phyloP scores from a whole-genome alignment of 768 basidiomycete genomes.

The Boletus tomentosulus region DNA sequence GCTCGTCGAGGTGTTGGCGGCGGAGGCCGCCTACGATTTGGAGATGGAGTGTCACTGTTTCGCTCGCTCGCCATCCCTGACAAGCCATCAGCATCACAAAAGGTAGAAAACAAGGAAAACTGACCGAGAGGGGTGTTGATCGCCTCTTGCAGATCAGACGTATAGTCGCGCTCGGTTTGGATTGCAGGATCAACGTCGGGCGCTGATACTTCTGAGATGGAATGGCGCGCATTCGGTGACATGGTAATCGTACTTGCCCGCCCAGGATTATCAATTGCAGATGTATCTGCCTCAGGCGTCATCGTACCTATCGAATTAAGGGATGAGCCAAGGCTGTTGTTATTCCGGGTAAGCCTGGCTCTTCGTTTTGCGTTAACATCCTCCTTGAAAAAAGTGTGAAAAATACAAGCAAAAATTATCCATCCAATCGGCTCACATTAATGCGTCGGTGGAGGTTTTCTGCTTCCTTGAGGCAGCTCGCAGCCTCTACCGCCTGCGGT shows the following conservation, averaged over 20 bases:
- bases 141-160: neutral
- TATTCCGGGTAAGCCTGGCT: neutral
- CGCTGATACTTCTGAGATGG: neutral
- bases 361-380: neutral
- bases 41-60: neutral
- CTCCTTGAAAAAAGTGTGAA: neutral
- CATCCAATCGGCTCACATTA: neutral
- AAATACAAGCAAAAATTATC: neutral
- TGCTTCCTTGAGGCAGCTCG: neutral
- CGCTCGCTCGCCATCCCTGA: neutral
- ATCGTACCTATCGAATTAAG: neutral
- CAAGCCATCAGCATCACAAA: neutral
- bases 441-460: conserved; percentile 2
- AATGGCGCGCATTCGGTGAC: neutral
- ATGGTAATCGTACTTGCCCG: neutral
- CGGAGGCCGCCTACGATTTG: conserved; percentile 2
- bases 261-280: neutral
- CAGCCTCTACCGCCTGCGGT: neutral
- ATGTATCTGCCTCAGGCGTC: neutral
- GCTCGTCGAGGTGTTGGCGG: neutral
- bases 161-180: neutral
- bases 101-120: neutral
- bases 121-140: conserved; percentile 3
- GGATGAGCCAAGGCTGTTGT: neutral
- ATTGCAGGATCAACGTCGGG: neutral